Evolutionary conservation across 352 stramenopile genomes (phyloP).

Genomic region (Phytophthora ramorum): DNA sequence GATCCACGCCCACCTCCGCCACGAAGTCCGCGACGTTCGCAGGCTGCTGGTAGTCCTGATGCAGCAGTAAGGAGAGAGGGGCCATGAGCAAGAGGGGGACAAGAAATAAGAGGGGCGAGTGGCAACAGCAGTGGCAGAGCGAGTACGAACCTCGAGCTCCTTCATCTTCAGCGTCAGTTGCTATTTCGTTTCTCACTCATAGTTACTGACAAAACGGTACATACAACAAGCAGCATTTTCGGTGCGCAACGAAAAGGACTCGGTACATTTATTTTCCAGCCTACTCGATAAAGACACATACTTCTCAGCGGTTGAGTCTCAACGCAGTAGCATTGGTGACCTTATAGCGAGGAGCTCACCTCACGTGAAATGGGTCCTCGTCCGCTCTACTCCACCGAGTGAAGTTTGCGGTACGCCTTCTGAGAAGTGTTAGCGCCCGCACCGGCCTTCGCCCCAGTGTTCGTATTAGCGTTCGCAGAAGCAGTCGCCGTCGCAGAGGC

Average conservation of each 20-base stretch:
- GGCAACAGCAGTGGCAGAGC: neutral
- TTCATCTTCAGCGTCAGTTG: slow-evolving; percentile 21
- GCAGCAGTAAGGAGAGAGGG: neutral
- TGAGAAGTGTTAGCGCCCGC: slow-evolving; percentile 10
- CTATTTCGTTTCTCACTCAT: slow-evolving; percentile 20
- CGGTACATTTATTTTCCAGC: too few species aligned
- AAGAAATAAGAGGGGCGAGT: too few species aligned
- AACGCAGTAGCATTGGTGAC: too few species aligned
- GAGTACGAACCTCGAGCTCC: slow-evolving; percentile 15
- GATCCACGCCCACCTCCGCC: slow-evolving; percentile 66
- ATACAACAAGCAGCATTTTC: neutral
- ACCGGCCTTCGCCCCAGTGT: neutral
- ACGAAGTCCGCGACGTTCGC: slow-evolving; percentile 63
- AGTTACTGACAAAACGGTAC: neutral
- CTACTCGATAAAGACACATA: too few species aligned
- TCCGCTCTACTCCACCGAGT: neutral
- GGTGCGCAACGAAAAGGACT: neutral
- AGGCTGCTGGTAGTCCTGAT: slow-evolving; percentile 50
- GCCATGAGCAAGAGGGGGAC: neutral
- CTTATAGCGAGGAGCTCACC: too few species aligned
- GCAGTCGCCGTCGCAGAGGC: neutral
- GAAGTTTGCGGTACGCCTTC: slow-evolving; percentile 17
- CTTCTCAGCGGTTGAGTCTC: too few species aligned
- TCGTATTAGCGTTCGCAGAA: neutral
- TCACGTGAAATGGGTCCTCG: too few species aligned